Base-by-base conservation (phyloP, 176 grass and related monocot species). In the Oryza coarctata region DNA sequence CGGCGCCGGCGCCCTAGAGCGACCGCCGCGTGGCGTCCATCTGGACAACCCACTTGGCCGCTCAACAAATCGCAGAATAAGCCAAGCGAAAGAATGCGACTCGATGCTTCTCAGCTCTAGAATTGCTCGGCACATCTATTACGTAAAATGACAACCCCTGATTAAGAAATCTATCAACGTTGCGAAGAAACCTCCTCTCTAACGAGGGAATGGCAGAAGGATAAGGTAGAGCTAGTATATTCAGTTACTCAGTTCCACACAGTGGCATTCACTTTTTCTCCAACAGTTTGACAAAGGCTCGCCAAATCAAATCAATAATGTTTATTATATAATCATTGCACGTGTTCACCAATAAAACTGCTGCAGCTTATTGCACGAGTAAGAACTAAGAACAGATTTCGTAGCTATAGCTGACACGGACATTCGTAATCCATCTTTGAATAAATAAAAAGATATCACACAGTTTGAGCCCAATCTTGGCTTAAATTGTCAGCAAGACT, bases 381-480 rank as follows among this genome's bases (percentile, higher is more conserved):
- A 75, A 45, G 15, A 70, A 47, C 39, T 77, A 63, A 29, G 31
- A n/a, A n/a, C n/a, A n/a, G n/a, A n/a, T n/a, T 76, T 71, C 60
- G 38, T 25, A 4, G 73, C 33, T n/a, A 55, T 13, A 87, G 35
- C 18, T 5, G 49, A 38, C 9, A 57, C 11, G 12, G 41, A 35
- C 58, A 86, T 65, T 73, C 17, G 36, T 62, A 65, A 63, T 13
- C 63, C 75, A 33, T 71, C 36, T 64, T 35, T 4, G 58, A 29
- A 50, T 63, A 70, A 45, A 62, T n/a, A 62, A 38, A 63, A 18
- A 49, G 15, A 33, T 52, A 25, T 28, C 36, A 71, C 35, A 6
- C 41, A 64, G 41, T 41, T 30, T 18, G 15, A 78, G 60, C 36
- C 9, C 17, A 65, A 31, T 78, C 17, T 44, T 17, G 6, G 52